Base-by-base conservation (phyloP, 768 basidiomycete species). In the Rhizopogon vesiculosus region DNA sequence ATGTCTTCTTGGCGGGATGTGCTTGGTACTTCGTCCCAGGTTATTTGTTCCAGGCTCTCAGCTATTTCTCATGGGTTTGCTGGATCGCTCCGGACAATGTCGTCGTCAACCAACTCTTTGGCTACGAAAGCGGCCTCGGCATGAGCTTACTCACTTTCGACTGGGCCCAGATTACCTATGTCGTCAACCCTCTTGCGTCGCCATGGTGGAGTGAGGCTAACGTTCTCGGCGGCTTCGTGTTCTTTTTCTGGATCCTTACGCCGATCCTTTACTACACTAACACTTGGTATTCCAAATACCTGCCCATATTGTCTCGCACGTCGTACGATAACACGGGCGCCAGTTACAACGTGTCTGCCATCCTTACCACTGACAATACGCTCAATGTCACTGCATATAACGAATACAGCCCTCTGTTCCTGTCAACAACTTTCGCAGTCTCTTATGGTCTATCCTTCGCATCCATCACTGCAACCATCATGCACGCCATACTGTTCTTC, bases 101-200 rank as follows among this genome's bases (percentile, higher is more conserved):
- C 46, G 56, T 60, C 74, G 48, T 76, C 19, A 62, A 67, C 66
- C 62, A 68, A 16, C 56, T 68, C 12, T 52, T 25, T 45, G 77
- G 77, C 45, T 61, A 59, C 60, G 29, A 69, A 62, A 65, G 62
- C 22, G 74, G 75, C 25, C 54, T 76, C 3, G 75, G 75, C 19
- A 45, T 74, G 48, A 72, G 70, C 57, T 66, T 69, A 2, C 53
- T 68, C 7, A 73, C 75, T 0, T 72, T 76, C 45, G 75, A 76
- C 56, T 74, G 71, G 65, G 78, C 76, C 49, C 82, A 87, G 64
- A 87, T 90, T 52, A 83, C 85, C 4, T 89, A 81, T 54, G 76
- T 76, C 49, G 65, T 63, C n/a, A 76, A 76, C 65, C 67, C 64
- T 29, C 68, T 71, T 9, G 59, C 66, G 22, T 57, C 64, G 8